Evolutionary conservation across 768 basidiomycete species (phyloP), one percentile per base, ranked within the genome.

Genomic region (Zangia roseola): DNA sequence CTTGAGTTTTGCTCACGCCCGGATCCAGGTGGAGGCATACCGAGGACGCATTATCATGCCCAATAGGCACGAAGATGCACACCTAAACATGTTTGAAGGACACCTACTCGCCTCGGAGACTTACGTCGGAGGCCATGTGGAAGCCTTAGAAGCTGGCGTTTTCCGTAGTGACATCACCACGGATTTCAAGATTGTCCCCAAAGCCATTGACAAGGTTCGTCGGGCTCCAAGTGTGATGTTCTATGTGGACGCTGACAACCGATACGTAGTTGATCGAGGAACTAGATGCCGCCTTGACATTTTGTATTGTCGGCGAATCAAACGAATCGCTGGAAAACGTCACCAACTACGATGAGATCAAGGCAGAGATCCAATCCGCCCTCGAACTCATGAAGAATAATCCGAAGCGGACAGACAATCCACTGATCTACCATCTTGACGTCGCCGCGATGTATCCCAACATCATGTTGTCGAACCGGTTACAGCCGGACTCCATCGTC

Each of bases 361-460:
- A 94, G 64, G 71, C 69, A 16, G 72, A 86, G 52, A 97, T 99
- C 48, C 78, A 78, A 53, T 64, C 74, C 0, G 83, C 86, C 39
- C 83, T 99, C 24, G 93, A 95, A 63, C 65, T 83, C 55, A 87
- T 98, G 77, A 91, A 92, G 23, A 94, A 98, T 71, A 83, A 88
- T 50, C 95, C 97, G 0, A 80, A 84, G 45, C 90, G 95, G 13
- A 75, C 76, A 36, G 94, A 98, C 72, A 89, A 84, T 12, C 97
- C 97, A 0, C 82, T 98, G 54, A 98, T 99, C 63, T 99, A 99
- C 70, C 97, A 99, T 69, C 71, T 98, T 61, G 97, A 99, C 61
- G 97, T 99, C 54, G 97, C 97, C 3, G 97, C 97, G 54, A 99
- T 99, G 97, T 98, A 99, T 67, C 97, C 97, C 48, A 99, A 98